phyloP scores from a whole-genome alignment of 306 rosid genomes.

The Psophocarpus tetragonolobus region DNA sequence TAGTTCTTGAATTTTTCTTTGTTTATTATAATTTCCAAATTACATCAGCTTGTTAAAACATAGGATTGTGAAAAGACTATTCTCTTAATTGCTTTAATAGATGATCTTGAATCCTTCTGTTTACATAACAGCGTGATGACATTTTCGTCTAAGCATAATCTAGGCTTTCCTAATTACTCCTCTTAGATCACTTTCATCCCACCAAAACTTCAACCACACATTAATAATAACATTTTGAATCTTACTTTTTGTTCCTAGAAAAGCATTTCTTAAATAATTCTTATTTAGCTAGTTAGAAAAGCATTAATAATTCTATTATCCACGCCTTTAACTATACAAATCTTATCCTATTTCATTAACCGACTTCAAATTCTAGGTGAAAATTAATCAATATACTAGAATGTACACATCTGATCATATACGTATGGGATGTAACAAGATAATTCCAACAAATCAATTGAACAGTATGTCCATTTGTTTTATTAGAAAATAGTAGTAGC shows the following conservation, averaged over 20 bases:
- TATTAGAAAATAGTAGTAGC: too few species aligned
- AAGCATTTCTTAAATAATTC: not conserved
- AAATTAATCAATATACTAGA: not conserved
- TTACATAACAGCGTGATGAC: not conserved
- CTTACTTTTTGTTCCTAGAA: not conserved
- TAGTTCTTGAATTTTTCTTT: not conserved
- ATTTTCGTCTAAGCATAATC: not conserved
- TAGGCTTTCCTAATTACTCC: not conserved
- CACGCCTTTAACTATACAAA: not conserved
- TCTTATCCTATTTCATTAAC: not conserved
- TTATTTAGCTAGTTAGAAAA: not conserved
- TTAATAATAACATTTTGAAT: not conserved
- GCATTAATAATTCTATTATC: not conserved
- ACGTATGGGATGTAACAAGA: not conserved
- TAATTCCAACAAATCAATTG: not conserved
- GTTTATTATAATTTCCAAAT: not conserved
- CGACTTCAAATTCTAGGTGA: not conserved
- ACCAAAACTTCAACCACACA: not conserved
- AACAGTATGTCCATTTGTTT: not conserved
- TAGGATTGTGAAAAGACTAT: not conserved
- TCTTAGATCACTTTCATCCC: not conserved
- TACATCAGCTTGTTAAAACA: not conserved
- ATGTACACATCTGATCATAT: not conserved
- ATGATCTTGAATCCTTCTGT: not conserved
- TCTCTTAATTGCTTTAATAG: not conserved